A percentile compares a stretch with the other conserved stretches of the same genome.
Evolutionary conservation across 192 early-diverging fungal species (phyloP).

Genomic region (Entophlyctis helioformis): DNA sequence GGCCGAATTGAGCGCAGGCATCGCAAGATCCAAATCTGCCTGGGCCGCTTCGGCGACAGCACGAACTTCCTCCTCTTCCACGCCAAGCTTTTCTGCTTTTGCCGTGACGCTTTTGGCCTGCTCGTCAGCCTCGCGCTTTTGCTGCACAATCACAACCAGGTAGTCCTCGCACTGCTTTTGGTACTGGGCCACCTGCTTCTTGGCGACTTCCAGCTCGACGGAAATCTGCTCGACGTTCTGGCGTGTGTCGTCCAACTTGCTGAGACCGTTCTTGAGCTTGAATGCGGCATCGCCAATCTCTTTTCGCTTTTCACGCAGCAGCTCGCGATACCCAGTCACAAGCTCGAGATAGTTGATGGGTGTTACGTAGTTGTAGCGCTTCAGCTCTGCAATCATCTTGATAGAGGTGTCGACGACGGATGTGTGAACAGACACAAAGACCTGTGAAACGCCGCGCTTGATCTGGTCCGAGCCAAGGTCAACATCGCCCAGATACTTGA

Average conservation of each 20-base stretch:
- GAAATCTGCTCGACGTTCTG: slow-evolving; percentile 45
- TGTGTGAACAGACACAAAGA: slow-evolving; percentile 42
- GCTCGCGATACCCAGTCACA: slow-evolving; percentile 37
- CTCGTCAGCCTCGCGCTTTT: slow-evolving; percentile 53
- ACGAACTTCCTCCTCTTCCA: slow-evolving; percentile 45
- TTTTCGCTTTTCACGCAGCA: slow-evolving; percentile 39
- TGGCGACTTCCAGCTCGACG: slow-evolving; percentile 44
- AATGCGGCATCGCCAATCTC: slow-evolving; percentile 37
- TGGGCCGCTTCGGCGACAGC: slow-evolving; percentile 46
- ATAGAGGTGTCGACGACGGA: slow-evolving; percentile 41
- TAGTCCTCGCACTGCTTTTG: slow-evolving; percentile 58
- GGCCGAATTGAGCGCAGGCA: slow-evolving; percentile 46
- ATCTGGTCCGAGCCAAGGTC: slow-evolving; percentile 34
- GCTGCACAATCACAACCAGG: slow-evolving; percentile 52
- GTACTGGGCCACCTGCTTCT: slow-evolving; percentile 47
- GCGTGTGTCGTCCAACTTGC: slow-evolving; percentile 48
- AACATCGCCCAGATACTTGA: slow-evolving; percentile 34
- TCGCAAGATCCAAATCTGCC: slow-evolving; percentile 42
- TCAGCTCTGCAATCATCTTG: slow-evolving; percentile 35
- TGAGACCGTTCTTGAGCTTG: slow-evolving; percentile 45
- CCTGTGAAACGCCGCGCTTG: slow-evolving; percentile 32
- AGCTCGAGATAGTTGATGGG: slow-evolving; percentile 52
- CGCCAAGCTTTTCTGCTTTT: slow-evolving; percentile 47
- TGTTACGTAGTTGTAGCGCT: slow-evolving; percentile 46
- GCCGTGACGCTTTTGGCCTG: slow-evolving; percentile 44